A percentile compares a stretch with the other conserved stretches of the same genome.
These are phyloP conservation scores for Ophiostoma fasciatum DNA, from an alignment of 2,329 filamentous ascomycete species.

Conservation along the genomic window DNA sequence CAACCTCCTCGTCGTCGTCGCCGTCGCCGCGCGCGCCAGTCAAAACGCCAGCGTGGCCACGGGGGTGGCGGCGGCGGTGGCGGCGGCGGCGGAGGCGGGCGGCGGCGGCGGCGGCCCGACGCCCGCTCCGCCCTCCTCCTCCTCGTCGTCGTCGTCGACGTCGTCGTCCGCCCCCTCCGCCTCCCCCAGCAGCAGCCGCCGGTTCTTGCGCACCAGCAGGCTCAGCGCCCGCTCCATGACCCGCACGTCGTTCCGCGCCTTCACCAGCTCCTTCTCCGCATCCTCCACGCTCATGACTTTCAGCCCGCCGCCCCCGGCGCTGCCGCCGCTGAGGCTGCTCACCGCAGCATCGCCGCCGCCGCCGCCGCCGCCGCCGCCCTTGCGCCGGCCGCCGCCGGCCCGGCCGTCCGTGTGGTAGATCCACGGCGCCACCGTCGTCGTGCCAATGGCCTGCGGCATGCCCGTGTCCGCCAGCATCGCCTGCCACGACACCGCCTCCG, in stretches of 20 bases:
- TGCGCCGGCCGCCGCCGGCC: background rate
- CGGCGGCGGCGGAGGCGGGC: constrained; percentile 3
- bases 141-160: background rate
- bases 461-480: constrained; percentile 15
- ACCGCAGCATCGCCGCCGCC: constrained; percentile 15
- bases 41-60: too few species aligned
- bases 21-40: constrained; percentile 3
- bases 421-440: constrained; percentile 38
- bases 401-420: constrained; percentile 25
- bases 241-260: constrained; percentile 44
- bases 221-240: constrained; percentile 47
- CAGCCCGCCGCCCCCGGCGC: constrained; percentile 34
- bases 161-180: background rate
- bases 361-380: background rate
- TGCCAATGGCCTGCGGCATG: constrained; percentile 22
- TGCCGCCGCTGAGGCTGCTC: too few species aligned
- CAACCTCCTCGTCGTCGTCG: too few species aligned
- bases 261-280: constrained; percentile 38
- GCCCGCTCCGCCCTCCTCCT: background rate
- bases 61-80: constrained; percentile 1
- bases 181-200: constrained; percentile 31
- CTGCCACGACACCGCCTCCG: constrained; percentile 21
- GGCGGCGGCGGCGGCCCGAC: background rate
- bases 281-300: constrained; percentile 52
- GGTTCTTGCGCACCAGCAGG: constrained; percentile 44